phyloP scores from a whole-genome alignment of 192 early-diverging fungal species.

The Podochytrium sp. region DNA sequence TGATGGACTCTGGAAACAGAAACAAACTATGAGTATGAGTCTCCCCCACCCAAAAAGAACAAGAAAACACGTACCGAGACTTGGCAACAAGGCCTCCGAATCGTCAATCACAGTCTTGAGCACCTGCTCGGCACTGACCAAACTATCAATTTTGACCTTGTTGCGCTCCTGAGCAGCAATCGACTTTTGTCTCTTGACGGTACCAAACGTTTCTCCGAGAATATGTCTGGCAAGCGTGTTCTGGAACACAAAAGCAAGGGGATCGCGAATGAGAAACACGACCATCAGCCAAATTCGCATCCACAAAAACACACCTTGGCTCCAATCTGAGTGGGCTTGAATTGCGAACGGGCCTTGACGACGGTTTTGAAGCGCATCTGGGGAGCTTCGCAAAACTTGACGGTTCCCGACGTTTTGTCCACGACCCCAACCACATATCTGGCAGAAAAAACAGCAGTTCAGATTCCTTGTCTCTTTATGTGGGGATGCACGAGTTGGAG shows the following conservation, averaged over 20 bases:
- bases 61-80: constrained; percentile 5
- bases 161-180: constrained; percentile 86
- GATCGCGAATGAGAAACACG: no score
- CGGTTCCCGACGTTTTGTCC: constrained; percentile 65
- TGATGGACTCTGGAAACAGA: constrained; percentile 48
- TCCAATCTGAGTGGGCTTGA: constrained; percentile 45
- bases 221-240: constrained; percentile 69
- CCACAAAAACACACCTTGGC: constrained; percentile 54
- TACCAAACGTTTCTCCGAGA: constrained; percentile 92
- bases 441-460: background rate
- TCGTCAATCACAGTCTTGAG: constrained; percentile 73
- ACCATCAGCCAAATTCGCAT: background rate
- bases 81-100: constrained; percentile 4
- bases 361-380: constrained; percentile 67
- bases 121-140: constrained; percentile 65
- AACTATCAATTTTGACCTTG: constrained; percentile 72
- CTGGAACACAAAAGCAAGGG: constrained; percentile 29
- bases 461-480: background rate
- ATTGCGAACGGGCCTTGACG: constrained; percentile 70
- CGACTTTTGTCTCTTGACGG: constrained; percentile 82
- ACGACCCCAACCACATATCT: constrained; percentile 85
- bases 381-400: constrained; percentile 73
- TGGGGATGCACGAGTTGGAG: background rate
- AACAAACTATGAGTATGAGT: background rate
- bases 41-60: background rate